Percentiles rank a stretch among this genome's conserved stretches.
These are phyloP conservation scores for Clarireedia hainanense DNA, from an alignment of 2,329 filamentous ascomycete genomes.

Conservation along the genomic window DNA sequence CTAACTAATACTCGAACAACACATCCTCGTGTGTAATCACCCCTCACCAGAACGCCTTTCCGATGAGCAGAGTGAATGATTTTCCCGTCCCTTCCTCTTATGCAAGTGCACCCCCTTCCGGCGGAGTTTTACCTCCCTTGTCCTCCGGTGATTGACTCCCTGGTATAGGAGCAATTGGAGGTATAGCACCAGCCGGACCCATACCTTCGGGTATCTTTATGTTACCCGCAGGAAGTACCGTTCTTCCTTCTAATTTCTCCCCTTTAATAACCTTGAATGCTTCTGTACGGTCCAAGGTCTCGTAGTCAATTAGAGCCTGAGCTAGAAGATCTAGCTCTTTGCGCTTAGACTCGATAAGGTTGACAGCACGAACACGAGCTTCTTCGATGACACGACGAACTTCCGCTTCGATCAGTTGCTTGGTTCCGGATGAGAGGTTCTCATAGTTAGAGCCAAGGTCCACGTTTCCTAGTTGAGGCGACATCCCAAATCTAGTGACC, in stretches of 20 bases:
- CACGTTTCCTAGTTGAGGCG: constrained; percentile 76
- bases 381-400: constrained; percentile 80
- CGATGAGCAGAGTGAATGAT: constrained; percentile 13
- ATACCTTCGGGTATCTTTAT: constrained; percentile 55
- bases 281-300: constrained; percentile 82
- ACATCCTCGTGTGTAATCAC: constrained; percentile 2
- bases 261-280: constrained; percentile 85
- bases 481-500: constrained; percentile 88
- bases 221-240: constrained; percentile 50
- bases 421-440: constrained; percentile 76
- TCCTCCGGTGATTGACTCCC: constrained; percentile 16
- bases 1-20: constrained; percentile 2
- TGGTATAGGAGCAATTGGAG: constrained; percentile 22
- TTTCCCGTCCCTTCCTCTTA: constrained; percentile 5
- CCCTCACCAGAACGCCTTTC: constrained; percentile 11
- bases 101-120: constrained; percentile 23
- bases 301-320: constrained; percentile 85
- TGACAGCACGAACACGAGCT: constrained; percentile 64
- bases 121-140: constrained; percentile 18
- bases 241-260: constrained; percentile 66
- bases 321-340: constrained; percentile 83
- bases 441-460: constrained; percentile 78
- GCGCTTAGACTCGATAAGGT: constrained; percentile 65
- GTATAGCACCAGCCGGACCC: constrained; percentile 11
- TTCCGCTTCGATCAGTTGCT: constrained; percentile 78